Evolutionary conservation across 495 filamentous ascomycete genomes (phyloP).

Genomic region (Chaetomidium leptoderma): DNA sequence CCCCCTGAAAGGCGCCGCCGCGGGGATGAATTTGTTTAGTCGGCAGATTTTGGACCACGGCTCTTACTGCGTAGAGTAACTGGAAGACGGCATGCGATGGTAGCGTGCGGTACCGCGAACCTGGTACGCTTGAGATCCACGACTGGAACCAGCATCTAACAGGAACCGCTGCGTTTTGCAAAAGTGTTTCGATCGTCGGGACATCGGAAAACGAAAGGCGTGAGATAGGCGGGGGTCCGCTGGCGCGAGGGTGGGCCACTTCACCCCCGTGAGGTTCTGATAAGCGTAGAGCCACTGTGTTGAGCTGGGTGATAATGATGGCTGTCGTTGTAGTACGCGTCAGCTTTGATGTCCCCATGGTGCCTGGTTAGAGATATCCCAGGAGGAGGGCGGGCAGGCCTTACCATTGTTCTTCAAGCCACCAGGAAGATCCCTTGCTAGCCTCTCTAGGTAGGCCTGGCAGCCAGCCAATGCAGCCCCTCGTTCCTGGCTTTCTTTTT

Average conservation of each 20-base stretch:
- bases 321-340: constrained; percentile 12
- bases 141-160: constrained; percentile 39
- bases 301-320: constrained; percentile 10
- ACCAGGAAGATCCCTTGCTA: not conserved
- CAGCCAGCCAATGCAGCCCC: not conserved
- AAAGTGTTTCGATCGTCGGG: not conserved
- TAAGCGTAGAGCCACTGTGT: constrained; percentile 9
- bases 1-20: not conserved
- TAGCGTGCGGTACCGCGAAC: constrained; percentile 36
- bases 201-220: not conserved
- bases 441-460: not conserved
- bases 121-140: constrained; percentile 38
- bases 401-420: not conserved
- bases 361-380: too few species aligned
- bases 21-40: too few species aligned
- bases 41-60: constrained; percentile 29
- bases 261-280: constrained; percentile 6
- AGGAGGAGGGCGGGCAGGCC: too few species aligned
- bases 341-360: too few species aligned
- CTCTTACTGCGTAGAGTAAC: constrained; percentile 38
- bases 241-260: not conserved
- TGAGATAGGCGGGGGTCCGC: not conserved
- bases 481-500: not conserved
- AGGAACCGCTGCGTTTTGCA: not conserved
- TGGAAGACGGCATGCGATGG: constrained; percentile 36